phyloP scores from a whole-genome alignment of 164 flowering plant species.

The Macadamia tetraphylla region DNA sequence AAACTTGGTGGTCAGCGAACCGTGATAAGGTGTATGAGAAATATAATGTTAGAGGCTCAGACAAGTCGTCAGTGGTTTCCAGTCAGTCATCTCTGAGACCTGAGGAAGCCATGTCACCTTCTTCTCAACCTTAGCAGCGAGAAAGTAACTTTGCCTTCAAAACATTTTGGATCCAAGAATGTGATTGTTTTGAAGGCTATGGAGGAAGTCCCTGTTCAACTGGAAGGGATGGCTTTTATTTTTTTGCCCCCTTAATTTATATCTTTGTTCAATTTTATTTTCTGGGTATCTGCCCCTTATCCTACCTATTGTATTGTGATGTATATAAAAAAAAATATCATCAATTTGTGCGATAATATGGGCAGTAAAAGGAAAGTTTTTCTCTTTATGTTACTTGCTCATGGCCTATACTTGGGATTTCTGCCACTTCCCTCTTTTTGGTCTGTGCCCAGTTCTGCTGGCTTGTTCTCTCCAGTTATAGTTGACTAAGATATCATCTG shows the following conservation, averaged over 20 bases:
- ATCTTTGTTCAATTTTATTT: slow-evolving; percentile 11
- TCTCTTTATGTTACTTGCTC: slow-evolving; percentile 2
- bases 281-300: slow-evolving; percentile 23
- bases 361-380: slow-evolving; percentile 5
- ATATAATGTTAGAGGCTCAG: slow-evolving; percentile 57
- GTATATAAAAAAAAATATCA: slow-evolving; percentile 36
- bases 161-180: slow-evolving; percentile 21
- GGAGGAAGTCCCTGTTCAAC: slow-evolving; percentile 12
- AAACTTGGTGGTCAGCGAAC: slow-evolving; percentile 77
- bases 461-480: too few species aligned
- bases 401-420: not conserved
- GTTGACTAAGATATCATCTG: too few species aligned
- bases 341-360: slow-evolving; percentile 18
- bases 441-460: too few species aligned
- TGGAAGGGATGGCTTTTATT: slow-evolving; percentile 9
- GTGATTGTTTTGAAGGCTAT: slow-evolving; percentile 8
- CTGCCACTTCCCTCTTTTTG: too few species aligned
- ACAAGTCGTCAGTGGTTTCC: slow-evolving; percentile 36
- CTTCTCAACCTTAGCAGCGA: slow-evolving; percentile 11
- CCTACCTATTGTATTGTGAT: slow-evolving; percentile 40
- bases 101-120: slow-evolving; percentile 12
- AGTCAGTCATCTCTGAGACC: slow-evolving; percentile 20
- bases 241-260: not conserved
- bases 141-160: slow-evolving; percentile 7
- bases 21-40: slow-evolving; percentile 66